Evolutionary conservation across 2,329 filamentous ascomycete species (phyloP), one percentile per base, ranked within the genome.

Genomic region (Diaporthe velutina): DNA sequence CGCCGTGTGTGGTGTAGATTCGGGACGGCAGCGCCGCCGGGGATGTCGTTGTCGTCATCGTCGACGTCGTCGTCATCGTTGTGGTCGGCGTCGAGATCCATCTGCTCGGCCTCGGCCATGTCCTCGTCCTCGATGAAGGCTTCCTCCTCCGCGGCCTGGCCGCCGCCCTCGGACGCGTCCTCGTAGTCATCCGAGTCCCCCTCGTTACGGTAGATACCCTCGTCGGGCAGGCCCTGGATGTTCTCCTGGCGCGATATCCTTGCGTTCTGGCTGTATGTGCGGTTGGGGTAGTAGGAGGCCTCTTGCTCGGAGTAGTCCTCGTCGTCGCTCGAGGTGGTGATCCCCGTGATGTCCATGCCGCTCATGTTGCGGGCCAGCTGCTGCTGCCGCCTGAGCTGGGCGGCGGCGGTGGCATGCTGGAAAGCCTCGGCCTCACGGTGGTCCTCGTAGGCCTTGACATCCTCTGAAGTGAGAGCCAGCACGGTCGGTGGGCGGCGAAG

Each of bases 361-460:
- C 42, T 71, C 64, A 74, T 68, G 74, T 64, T 35, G 54, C 70
- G 72, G 61, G 72, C 54, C 42, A 70, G 74, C 15, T 40, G 74
- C 17, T 52, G 45, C 22, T 42, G 54, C n/a, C 64, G 25, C 64
- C 48, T 68, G 22, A 55, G 61, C 64, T 66, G 68, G 54, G 50
- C 60, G 25, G 67, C 67, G 8, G 73, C 71, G 48, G 75, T 70
- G 35, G 67, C 42, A 33, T 68, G 60, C 13, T 76, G 64, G 22
- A 82, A 80, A 42, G 83, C 84, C 76, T 86, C 83, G 71, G 83
- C 83, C 52, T 80, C 80, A 33, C 84, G 85, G 76, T 91, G 87
- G 81, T 93, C 91, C 80, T 95, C 93, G 84, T 94, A 94, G 71
- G 89, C 86, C 52, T 92, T 91, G 52, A 95, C 87, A 82, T 95